Conservation (phyloP, 176 grass and related monocot genomes). For the Zoysia japonica region DNA sequence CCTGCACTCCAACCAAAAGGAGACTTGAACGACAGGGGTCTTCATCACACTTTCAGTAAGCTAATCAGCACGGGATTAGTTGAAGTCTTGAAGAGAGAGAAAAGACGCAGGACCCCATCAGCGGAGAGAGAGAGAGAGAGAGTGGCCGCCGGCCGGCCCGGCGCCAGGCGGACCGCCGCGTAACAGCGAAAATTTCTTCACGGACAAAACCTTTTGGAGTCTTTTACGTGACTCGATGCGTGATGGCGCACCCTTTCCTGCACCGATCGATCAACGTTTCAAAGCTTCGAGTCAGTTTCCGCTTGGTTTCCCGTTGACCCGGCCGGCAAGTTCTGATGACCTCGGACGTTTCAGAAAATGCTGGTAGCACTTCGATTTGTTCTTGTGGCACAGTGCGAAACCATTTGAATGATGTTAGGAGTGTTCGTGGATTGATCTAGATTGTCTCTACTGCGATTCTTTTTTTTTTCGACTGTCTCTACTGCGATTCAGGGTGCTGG, state of each 20-base stretch:
- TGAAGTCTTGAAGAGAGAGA: neutral
- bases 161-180: neutral
- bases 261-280: neutral
- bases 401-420: too few relatives aligned
- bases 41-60: neutral
- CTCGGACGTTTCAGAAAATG: neutral
- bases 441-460: neutral
- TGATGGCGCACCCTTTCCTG: neutral
- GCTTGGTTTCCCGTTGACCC: neutral
- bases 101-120: neutral
- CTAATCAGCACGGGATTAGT: constrained; percentile 12
- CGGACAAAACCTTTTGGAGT: neutral
- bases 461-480: too few relatives aligned
- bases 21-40: constrained; percentile 8
- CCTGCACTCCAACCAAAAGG: neutral
- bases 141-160: neutral
- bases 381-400: too few relatives aligned
- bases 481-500: neutral
- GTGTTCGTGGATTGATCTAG: too few relatives aligned
- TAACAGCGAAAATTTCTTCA: neutral
- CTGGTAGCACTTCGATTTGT: neutral
- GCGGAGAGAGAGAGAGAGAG: neutral
- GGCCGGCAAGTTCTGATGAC: neutral
- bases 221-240: neutral
- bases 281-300: neutral